Evolutionary conservation across 305 asterid genomes (phyloP).

Genomic region (Fraxinus greggii): DNA sequence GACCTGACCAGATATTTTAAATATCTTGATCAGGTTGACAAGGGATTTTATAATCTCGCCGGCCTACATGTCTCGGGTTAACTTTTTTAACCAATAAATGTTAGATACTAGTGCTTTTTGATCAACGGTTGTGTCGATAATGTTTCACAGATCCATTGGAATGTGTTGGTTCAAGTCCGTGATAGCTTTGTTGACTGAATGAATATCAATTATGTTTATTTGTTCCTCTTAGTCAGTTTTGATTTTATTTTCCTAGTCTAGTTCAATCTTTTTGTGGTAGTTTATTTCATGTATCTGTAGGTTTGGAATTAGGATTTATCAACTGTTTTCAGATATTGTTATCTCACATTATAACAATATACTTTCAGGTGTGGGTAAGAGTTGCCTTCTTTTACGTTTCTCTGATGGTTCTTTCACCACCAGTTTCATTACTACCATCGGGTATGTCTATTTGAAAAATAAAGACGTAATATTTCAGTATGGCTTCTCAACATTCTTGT

Average conservation of each 20-base stretch:
- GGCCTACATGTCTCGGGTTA: not conserved
- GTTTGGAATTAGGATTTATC: constrained; percentile 6
- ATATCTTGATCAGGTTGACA: not conserved
- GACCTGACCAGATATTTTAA: not conserved
- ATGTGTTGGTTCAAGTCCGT: not conserved
- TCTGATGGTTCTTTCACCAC: constrained; percentile 98
- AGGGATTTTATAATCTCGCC: not conserved
- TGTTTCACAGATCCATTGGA: not conserved
- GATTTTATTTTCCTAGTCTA: not conserved
- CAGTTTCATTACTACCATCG: constrained; percentile 92
- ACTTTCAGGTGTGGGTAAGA: constrained; percentile 95
- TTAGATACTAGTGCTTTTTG: not conserved
- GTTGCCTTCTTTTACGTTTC: constrained; percentile 97
- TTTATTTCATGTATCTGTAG: constrained; percentile 4
- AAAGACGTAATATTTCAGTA: not conserved
- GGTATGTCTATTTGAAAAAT: constrained; percentile 44
- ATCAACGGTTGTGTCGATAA: not conserved
- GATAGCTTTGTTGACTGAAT: not conserved
- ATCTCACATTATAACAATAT: constrained; percentile 10
- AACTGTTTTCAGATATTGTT: not conserved
- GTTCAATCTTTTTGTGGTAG: constrained; percentile 5
- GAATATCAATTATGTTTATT: not conserved
- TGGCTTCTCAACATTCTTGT: constrained; percentile 1
- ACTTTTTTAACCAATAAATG: not conserved
- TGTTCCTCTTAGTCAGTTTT: not conserved